Conservation (phyloP, 2,329 filamentous ascomycete species). For the Sclerotinia minor region DNA sequence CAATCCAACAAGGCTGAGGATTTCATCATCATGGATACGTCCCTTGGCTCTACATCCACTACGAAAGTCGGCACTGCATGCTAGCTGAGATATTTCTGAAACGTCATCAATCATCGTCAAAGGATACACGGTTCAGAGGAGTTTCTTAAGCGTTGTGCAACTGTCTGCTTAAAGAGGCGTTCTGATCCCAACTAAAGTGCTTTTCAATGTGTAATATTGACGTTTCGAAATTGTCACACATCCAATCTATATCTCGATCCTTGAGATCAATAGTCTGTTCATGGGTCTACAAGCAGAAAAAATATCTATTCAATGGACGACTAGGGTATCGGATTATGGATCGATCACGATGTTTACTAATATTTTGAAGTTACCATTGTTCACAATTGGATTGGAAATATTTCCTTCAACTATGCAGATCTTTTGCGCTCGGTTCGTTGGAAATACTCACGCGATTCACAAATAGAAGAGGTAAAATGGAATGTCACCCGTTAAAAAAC, state of each 20-base stretch:
- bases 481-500: slow-evolving; percentile 18
- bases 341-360: slow-evolving; percentile 6
- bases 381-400: slow-evolving; percentile 5
- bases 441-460: not conserved
- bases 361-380: not conserved
- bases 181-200: slow-evolving; percentile 20
- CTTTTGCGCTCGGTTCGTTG: slow-evolving; percentile 19
- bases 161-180: slow-evolving; percentile 12
- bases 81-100: slow-evolving; percentile 24
- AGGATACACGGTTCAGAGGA: slow-evolving; percentile 14
- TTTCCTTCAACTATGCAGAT: slow-evolving; percentile 10
- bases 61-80: slow-evolving; percentile 18
- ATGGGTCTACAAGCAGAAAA: slow-evolving; percentile 13
- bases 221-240: slow-evolving; percentile 24
- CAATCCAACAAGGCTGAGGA: slow-evolving; percentile 23
- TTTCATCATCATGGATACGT: slow-evolving; percentile 16
- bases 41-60: slow-evolving; percentile 2
- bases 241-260: slow-evolving; percentile 24
- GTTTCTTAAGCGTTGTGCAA: slow-evolving; percentile 23
- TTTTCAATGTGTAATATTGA: slow-evolving; percentile 27
- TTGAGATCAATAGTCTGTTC: slow-evolving; percentile 25
- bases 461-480: not conserved
- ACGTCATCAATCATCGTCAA: slow-evolving; percentile 22
- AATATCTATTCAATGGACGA: not conserved
- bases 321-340: slow-evolving; percentile 12